Evolutionary conservation across 352 stramenopile species (phyloP), one percentile per base, ranked within the genome.

Genomic region (Pythium rhizo-oryzae): DNA sequence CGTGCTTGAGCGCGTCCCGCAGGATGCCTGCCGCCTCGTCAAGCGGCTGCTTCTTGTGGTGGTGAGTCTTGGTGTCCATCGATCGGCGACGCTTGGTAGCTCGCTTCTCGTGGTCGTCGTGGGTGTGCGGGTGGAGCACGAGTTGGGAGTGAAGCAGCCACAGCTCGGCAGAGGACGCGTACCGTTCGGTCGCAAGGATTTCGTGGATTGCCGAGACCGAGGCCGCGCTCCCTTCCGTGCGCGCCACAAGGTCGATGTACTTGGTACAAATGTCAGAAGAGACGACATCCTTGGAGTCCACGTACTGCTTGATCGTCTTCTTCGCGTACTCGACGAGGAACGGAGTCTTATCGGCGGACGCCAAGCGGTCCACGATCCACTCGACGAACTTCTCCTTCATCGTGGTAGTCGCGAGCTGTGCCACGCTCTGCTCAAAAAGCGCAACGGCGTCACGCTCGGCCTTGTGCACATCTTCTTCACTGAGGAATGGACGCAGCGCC

Each of bases 81-180:
- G 80, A 87, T 9, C 83, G 77, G 16, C 80, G 79, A 37, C 87
- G 84, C 75, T 94, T 92, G 39, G 74, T 55, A 18, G 70, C 67
- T 1, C 71, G 68, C 33, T 70, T 62, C 4, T 67, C 35, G 23
- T 67, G 33, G 49, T 67, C 61, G 13, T 86, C 71, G 49, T 67
- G 50, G 33, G 28, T 60, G 46, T 59, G 67, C 1, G 55, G 39
- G 61, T 92, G 84, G 58, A 93, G 76, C 47, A 87, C 70, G 8
- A 95, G 75, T 69, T 94, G 87, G 39, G 87, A 79, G 52, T 91
- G 80, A 47, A 95, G 71, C 33, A 94, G 67, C 82, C 84, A 94
- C 11, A 93, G 64, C 44, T 78, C 67, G 0, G 80, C 77, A 16
- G 35, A 64, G 2, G 46, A 18, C 15, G 49, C 24, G 33, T 66